Evolutionary conservation across 2,329 filamentous ascomycete genomes (phyloP), one percentile per base, ranked within the genome.

Genomic region (Pseudogymnoascus sp.): DNA sequence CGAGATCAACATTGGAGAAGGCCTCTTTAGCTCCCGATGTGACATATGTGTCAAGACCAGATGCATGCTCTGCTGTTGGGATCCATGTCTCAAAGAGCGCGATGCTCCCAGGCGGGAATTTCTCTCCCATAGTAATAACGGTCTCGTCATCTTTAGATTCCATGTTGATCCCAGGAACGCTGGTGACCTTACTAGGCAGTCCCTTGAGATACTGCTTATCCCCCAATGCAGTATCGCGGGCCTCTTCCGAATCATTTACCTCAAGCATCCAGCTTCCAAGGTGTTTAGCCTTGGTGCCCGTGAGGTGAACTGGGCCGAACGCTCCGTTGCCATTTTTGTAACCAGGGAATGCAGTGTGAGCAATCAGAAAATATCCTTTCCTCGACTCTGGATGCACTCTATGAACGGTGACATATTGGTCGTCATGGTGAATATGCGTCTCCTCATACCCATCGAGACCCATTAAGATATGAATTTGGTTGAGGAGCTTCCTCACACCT

Each of bases 81-180:
- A 97, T 95, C 88, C 90, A 97, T 0, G 95, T 99, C 77, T 97
- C 93, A 69, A 97, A 96, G 2, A 99, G 80, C 2, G 93, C 92
- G 68, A 99, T 96, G 68, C 92, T 96, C 64, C 95, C 95, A 13
- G 96, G 93, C 3, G 92, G 91, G 73, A 99, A 96, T 66, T 87
- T 85, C 56, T 92, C 87, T 1, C 89, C 87, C 14, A 96, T 86
- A 0, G 85, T 87, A 67, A 99, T 91, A 63, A 87, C 82, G 1
- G 92, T 93, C 69, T 91, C 87, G 53, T 89, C 84, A 4, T 82
- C 86, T 61, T 86, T 82, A n/a, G 82, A 79, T 67, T 93, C 88
- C 71, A 96, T 82, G 26, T 81, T 82, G 64, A 96, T 84, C 7
- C 89, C 89, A 1, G 87, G 83, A 13, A 96, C 77, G 64, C 91